Conservation (phyloP, 148 eudicot genomes). For the Vaccinium macrocarpon region DNA sequence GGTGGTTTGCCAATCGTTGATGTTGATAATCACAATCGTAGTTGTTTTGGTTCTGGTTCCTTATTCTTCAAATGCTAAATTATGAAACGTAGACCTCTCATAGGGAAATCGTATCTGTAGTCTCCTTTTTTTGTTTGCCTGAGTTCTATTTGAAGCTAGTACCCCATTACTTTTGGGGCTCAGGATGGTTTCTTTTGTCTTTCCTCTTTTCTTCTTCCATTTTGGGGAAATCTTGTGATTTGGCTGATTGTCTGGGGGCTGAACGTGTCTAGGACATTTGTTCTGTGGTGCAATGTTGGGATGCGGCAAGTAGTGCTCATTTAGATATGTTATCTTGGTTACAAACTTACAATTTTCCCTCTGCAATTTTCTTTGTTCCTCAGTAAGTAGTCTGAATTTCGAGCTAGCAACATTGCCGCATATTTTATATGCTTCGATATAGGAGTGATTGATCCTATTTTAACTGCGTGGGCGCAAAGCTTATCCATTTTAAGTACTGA, state of each 20-base stretch:
- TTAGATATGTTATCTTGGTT: not conserved
- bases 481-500: not conserved
- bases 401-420: not conserved
- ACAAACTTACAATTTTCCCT: not conserved
- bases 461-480: not conserved
- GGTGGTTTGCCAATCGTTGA: slow-evolving; percentile 8
- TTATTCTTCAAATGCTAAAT: not conserved
- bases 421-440: not conserved
- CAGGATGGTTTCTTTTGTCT: not conserved
- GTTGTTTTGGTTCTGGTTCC: not conserved
- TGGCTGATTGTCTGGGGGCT: not conserved
- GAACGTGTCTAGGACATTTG: not conserved
- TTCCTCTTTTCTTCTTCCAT: not conserved
- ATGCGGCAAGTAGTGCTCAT: not conserved
- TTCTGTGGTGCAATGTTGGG: not conserved
- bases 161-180: not conserved
- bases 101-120: not conserved
- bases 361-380: not conserved
- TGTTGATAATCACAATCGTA: slow-evolving; percentile 8
- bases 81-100: not conserved
- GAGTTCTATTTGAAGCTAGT: not conserved
- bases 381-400: not conserved
- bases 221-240: not conserved
- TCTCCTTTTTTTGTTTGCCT: not conserved
- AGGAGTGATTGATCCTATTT: not conserved